Percentiles rank a stretch among this genome's conserved stretches.
phyloP scores from a whole-genome alignment of 352 stramenopile genomes.

The Globisporangium okanoganense region DNA sequence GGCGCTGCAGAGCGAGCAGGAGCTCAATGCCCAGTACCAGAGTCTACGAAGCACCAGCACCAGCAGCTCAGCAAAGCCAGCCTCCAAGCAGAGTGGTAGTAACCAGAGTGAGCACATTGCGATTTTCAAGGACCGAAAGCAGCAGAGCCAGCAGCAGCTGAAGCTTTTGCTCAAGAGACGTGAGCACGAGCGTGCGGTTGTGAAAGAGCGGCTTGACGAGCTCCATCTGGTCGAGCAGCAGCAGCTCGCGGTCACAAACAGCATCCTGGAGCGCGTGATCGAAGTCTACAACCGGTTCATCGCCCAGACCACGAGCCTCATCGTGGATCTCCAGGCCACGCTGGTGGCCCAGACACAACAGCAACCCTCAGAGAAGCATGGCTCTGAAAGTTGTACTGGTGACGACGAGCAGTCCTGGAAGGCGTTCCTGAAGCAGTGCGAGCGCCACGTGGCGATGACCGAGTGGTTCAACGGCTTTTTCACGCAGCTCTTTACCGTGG shows the following conservation, averaged over 20 bases:
- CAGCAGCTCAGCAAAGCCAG: not conserved
- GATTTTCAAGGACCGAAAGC: constrained; percentile 2
- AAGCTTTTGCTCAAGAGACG: constrained; percentile 11
- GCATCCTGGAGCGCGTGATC: constrained; percentile 19
- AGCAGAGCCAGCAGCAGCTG: not conserved
- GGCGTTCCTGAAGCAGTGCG: constrained; percentile 8
- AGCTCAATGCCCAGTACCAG: constrained; percentile 7
- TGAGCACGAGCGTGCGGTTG: constrained; percentile 22
- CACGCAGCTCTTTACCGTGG: constrained; percentile 26
- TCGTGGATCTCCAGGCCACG: constrained; percentile 17
- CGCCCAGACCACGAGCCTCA: constrained; percentile 6
- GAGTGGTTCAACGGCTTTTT: constrained; percentile 46
- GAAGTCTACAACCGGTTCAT: constrained; percentile 23
- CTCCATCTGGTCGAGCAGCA: constrained; percentile 33
- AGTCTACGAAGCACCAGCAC: not conserved
- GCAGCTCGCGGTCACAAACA: constrained; percentile 21
- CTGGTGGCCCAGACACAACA: constrained; percentile 2
- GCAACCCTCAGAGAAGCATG: not conserved
- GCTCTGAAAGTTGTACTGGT: not conserved
- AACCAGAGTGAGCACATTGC: not conserved
- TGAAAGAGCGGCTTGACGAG: constrained; percentile 33
- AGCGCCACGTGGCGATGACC: constrained; percentile 25
- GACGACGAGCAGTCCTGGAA: constrained; percentile 7
- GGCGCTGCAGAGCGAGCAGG: constrained; percentile 36
- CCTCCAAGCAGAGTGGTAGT: not conserved